phyloP scores from a whole-genome alignment of 2,329 filamentous ascomycete species.

The Plectosphaerella cucumerina region DNA sequence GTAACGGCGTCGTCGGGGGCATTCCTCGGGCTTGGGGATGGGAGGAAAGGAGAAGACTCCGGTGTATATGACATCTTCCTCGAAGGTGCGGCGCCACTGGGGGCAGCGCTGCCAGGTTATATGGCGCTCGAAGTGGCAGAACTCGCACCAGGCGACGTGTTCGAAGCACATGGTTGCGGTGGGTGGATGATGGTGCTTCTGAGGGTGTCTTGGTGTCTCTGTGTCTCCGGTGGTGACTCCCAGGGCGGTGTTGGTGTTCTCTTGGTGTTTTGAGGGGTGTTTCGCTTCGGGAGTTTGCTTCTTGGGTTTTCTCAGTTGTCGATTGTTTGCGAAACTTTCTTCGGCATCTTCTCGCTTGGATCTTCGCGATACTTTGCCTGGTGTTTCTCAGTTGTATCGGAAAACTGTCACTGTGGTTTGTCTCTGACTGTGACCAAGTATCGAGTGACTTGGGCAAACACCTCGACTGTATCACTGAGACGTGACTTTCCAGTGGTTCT shows the following conservation, averaged over 20 bases:
- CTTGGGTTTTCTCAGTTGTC: not conserved
- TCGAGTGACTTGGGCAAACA: too few relatives aligned
- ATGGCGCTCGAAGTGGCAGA: slow-evolving; percentile 11
- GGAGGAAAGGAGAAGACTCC: slow-evolving; percentile 4
- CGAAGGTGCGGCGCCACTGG: slow-evolving; percentile 5
- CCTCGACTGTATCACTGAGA: too few relatives aligned
- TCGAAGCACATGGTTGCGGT: slow-evolving; percentile 11
- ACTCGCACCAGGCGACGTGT: slow-evolving; percentile 10
- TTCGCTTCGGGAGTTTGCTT: not conserved
- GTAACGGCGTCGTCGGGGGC: slow-evolving; percentile 6
- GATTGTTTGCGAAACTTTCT: not conserved
- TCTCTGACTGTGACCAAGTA: too few relatives aligned
- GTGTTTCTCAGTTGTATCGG: too few relatives aligned
- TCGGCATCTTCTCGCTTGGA: too few relatives aligned
- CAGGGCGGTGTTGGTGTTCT: not conserved
- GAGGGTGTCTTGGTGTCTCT: not conserved
- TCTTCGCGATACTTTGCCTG: too few relatives aligned
- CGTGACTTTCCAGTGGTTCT: too few relatives aligned
- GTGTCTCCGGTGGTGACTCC: not conserved
- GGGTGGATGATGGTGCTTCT: not conserved
- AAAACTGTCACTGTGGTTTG: too few relatives aligned
- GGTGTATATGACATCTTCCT: slow-evolving; percentile 3
- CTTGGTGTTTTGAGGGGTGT: not conserved
- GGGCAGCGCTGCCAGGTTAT: slow-evolving; percentile 12
- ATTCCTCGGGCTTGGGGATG: slow-evolving; percentile 7